These are phyloP conservation scores for Bipolaris victoriae DNA, from an alignment of 2,329 filamentous ascomycete genomes.

Conservation along the genomic window DNA sequence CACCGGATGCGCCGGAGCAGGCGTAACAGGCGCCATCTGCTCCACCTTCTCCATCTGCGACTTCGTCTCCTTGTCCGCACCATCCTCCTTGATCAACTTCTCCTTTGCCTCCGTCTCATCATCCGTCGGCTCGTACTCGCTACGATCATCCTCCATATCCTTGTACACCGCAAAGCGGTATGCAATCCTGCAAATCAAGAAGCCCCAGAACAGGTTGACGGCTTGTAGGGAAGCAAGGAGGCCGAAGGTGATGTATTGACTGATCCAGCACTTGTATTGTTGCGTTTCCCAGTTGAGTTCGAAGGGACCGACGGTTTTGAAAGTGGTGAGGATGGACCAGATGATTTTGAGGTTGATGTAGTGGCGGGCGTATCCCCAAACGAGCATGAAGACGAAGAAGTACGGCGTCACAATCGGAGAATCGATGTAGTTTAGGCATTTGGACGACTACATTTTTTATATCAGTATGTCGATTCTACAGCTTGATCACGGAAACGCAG, in stretches of 20 bases:
- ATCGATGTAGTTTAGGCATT: conserved; percentile 89
- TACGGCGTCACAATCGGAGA: conserved; percentile 79
- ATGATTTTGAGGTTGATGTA: conserved; percentile 81
- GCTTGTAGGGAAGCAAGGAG: conserved; percentile 73
- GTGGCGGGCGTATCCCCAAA: conserved; percentile 92
- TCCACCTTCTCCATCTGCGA: conserved; percentile 18
- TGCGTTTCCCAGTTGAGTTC: conserved; percentile 76
- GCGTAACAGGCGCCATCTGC: conserved; percentile 29
- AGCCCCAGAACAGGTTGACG: conserved; percentile 83
- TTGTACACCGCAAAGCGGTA: conserved; percentile 70
- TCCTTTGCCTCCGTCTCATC: conserved; percentile 52
- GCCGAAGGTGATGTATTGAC: conserved; percentile 69
- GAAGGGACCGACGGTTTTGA: conserved; percentile 75
- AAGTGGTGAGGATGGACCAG: conserved; percentile 75
- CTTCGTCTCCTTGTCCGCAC: conserved; percentile 23
- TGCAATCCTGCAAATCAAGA: conserved; percentile 75
- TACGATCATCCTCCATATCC: conserved; percentile 72
- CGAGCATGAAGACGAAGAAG: conserved; percentile 78
- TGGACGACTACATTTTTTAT: conserved; percentile 70
- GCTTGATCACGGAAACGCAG: too few species aligned
- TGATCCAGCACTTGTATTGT: conserved; percentile 77
- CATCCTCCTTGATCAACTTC: conserved; percentile 17
- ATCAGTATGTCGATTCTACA: background rate
- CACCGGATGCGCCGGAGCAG: conserved; percentile 9
- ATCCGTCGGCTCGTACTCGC: conserved; percentile 63